phyloP scores from a whole-genome alignment of 768 basidiomycete genomes.

The Rubroboletus pulcherrimus region DNA sequence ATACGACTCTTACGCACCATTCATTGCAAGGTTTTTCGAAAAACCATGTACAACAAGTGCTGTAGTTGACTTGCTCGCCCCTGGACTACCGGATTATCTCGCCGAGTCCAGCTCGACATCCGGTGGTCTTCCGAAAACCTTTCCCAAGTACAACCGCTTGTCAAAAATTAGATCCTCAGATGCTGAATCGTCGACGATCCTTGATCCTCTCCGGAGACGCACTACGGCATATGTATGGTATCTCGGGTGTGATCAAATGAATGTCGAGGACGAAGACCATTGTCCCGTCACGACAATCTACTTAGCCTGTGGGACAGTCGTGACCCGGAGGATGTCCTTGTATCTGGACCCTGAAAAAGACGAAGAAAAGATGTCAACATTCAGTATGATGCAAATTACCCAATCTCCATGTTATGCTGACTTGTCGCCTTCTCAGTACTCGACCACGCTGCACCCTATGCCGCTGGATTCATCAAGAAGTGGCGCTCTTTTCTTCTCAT shows the following conservation, averaged over 20 bases:
- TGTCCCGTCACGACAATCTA: neutral
- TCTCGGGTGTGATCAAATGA: neutral
- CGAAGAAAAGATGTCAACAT: slow-evolving; percentile 10
- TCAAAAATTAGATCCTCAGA: neutral
- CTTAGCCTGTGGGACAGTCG: neutral
- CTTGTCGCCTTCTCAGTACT: neutral
- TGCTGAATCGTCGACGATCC: neutral
- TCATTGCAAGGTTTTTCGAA: slow-evolving; percentile 5
- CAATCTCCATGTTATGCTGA: neutral
- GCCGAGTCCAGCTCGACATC: slow-evolving; percentile 19
- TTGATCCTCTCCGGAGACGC: neutral
- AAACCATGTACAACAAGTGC: slow-evolving; percentile 1
- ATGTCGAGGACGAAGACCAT: neutral
- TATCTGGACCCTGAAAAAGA: slow-evolving; percentile 3
- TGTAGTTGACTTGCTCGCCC: slow-evolving; percentile 12
- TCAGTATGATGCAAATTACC: neutral
- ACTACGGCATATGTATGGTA: slow-evolving; percentile 4
- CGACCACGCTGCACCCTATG: slow-evolving; percentile 7
- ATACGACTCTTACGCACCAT: slow-evolving; percentile 16
- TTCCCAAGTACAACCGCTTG: slow-evolving; percentile 9
- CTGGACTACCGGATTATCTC: slow-evolving; percentile 19
- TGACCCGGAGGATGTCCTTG: neutral
- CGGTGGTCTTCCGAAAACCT: slow-evolving; percentile 9
- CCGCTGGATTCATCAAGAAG: slow-evolving; percentile 1
- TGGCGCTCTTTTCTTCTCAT: slow-evolving; percentile 15